Percentiles rank a stretch among this genome's conserved stretches.
phyloP scores from a whole-genome alignment of 768 basidiomycete genomes.

The Floccularia luteovirens region DNA sequence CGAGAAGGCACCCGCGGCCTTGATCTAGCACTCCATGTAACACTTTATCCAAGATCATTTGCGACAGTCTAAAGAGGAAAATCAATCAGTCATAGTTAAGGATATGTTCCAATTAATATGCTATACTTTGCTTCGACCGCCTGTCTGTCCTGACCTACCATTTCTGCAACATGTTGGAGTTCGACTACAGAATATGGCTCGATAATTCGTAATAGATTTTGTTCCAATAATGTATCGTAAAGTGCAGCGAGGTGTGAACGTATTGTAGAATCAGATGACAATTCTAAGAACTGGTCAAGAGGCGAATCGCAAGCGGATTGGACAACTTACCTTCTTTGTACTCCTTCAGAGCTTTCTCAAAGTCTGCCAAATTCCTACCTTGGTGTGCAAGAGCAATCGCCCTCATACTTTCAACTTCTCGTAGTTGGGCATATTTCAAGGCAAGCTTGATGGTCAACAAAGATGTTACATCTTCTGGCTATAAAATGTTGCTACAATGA shows the following conservation, averaged over 20 bases:
- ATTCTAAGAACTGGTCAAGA: conserved; percentile 42
- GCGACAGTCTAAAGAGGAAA: conserved; percentile 71
- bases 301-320: background rate
- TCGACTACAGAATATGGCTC: conserved; percentile 95
- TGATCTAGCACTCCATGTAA: conserved; percentile 96
- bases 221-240: conserved; percentile 94
- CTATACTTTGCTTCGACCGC: conserved; percentile 88
- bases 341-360: conserved; percentile 80
- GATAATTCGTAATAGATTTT: conserved; percentile 91
- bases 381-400: conserved; percentile 93
- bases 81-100: background rate
- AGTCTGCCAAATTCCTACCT: conserved; percentile 81
- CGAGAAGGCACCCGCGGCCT: conserved; percentile 82
- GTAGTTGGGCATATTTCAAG: conserved; percentile 75
- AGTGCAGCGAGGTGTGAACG: conserved; percentile 89
- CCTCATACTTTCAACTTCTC: conserved; percentile 94
- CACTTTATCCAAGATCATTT: conserved; percentile 97
- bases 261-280: conserved; percentile 93
- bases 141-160: conserved; percentile 81
- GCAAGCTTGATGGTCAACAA: conserved; percentile 85
- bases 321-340: conserved; percentile 59
- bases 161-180: conserved; percentile 81
- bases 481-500: background rate
- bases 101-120: conserved; percentile 1
- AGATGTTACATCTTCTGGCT: conserved; percentile 93